Evolutionary conservation across 768 basidiomycete genomes (phyloP).

Genomic region (Serendipita vermifera): DNA sequence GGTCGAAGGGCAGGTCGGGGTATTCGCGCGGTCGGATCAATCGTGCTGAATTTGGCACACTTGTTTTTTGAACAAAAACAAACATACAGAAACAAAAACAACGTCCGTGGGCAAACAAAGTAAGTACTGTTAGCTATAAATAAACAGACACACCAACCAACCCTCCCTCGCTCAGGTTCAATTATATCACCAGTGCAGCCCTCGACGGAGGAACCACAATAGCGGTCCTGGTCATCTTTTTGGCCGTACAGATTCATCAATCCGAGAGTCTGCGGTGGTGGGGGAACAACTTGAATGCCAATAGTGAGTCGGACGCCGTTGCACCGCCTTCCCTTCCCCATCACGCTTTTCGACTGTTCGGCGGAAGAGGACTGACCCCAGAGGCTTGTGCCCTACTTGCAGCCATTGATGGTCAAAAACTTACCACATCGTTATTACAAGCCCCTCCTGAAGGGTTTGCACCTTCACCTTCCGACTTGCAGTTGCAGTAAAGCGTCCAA

Average conservation of each 20-base stretch:
- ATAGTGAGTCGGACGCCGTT: too few species aligned
- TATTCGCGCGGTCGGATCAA: slow-evolving; percentile 56
- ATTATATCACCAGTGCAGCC: slow-evolving; percentile 7
- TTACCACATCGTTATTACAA: neutral
- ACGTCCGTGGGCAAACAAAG: too few species aligned
- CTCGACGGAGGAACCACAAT: slow-evolving; percentile 1
- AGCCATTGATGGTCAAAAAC: slow-evolving; percentile 1
- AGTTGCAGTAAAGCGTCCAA: too few species aligned
- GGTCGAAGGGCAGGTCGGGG: too few species aligned
- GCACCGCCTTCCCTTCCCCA: too few species aligned
- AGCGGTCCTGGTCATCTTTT: slow-evolving; percentile 1
- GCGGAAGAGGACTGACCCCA: too few species aligned
- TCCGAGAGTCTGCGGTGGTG: neutral
- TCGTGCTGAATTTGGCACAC: slow-evolving; percentile 36
- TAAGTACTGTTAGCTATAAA: too few species aligned
- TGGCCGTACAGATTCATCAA: slow-evolving; percentile 1
- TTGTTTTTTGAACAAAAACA: neutral
- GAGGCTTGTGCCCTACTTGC: too few species aligned
- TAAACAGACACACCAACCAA: too few species aligned
- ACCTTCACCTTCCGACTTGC: too few species aligned
- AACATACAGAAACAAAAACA: neutral
- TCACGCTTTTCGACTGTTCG: too few species aligned
- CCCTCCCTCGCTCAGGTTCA: neutral
- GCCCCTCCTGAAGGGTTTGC: slow-evolving; percentile 3
- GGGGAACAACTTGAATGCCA: neutral